Percentiles rank a stretch among this genome's conserved stretches.
These are phyloP conservation scores for Saturnispora serradocipensis DNA, from an alignment of 805 yeast species.

Conservation along the genomic window DNA sequence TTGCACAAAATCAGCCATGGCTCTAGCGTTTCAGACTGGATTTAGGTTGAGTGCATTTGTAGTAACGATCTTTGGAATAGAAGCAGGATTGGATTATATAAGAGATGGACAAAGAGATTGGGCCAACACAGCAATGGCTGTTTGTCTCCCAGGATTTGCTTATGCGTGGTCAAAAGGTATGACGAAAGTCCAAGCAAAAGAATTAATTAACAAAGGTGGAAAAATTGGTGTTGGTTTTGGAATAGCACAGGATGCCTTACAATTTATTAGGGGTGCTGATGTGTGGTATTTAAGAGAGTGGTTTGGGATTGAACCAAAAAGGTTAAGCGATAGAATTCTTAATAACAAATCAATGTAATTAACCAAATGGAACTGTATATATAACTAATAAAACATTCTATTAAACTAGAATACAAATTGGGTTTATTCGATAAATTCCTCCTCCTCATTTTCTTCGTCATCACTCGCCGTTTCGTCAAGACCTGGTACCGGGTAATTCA, in stretches of 20 bases:
- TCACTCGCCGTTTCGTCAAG: conserved; percentile 51
- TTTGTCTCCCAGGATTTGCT: conserved; percentile 40
- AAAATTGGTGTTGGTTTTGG: conserved; percentile 55
- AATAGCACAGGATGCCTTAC: conserved; percentile 53
- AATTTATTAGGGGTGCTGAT: conserved; percentile 48
- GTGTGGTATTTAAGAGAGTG: conserved; percentile 50
- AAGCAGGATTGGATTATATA: conserved; percentile 48
- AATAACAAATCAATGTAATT: not conserved
- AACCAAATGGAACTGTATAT: not conserved
- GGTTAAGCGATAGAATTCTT: conserved; percentile 17
- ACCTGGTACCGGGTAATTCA: conserved; percentile 77
- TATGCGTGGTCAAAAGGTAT: conserved; percentile 41
- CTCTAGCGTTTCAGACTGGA: conserved; percentile 36
- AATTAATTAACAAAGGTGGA: conserved; percentile 42
- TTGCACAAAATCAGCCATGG: conserved; percentile 48
- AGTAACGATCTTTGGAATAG: conserved; percentile 47
- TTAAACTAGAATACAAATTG: not conserved
- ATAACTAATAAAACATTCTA: not conserved
- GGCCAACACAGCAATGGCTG: conserved; percentile 51
- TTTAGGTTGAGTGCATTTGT: conserved; percentile 36
- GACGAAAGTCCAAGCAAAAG: conserved; percentile 33
- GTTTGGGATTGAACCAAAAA: conserved; percentile 22
- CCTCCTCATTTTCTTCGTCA: conserved; percentile 7
- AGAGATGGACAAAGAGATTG: conserved; percentile 43
- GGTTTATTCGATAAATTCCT: conserved; percentile 3